These are phyloP conservation scores for Fermentozyma sake DNA, from an alignment of 1,139 yeast genomes.

Conservation along the genomic window DNA sequence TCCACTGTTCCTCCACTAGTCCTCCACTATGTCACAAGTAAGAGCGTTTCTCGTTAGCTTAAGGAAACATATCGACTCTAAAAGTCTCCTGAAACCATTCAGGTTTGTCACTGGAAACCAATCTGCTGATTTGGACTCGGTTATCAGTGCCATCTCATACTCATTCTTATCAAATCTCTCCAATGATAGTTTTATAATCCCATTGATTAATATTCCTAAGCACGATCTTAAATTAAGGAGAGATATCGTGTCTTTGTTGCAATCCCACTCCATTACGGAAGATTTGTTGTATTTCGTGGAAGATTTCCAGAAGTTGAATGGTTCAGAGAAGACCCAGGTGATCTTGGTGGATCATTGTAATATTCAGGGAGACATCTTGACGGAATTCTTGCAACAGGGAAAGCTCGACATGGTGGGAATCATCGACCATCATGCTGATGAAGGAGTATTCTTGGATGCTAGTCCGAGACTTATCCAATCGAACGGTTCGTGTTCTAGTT, in stretches of 20 bases:
- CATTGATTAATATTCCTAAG: slow-evolving; percentile 69
- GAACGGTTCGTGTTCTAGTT: slow-evolving; percentile 75
- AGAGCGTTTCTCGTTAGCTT: slow-evolving; percentile 19
- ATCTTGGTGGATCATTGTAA: slow-evolving; percentile 81
- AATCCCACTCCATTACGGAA: slow-evolving; percentile 42
- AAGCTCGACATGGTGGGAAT: slow-evolving; percentile 49
- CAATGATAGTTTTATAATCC: slow-evolving; percentile 36
- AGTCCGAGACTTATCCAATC: slow-evolving; percentile 57
- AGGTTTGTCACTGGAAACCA: slow-evolving; percentile 78
- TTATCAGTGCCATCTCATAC: slow-evolving; percentile 66
- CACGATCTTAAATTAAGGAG: slow-evolving; percentile 64
- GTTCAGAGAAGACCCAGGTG: slow-evolving; percentile 27
- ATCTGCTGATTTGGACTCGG: slow-evolving; percentile 83
- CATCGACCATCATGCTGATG: slow-evolving; percentile 87
- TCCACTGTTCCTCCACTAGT: too few relatives aligned
- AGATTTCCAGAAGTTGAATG: slow-evolving; percentile 39
- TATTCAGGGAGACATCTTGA: slow-evolving; percentile 48
- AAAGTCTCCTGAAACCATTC: slow-evolving; percentile 15
- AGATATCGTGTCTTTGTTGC: slow-evolving; percentile 59
- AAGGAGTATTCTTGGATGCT: slow-evolving; percentile 41
- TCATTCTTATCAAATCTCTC: slow-evolving; percentile 49
- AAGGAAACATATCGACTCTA: slow-evolving; percentile 14
- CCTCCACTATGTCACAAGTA: too few relatives aligned
- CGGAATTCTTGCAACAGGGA: slow-evolving; percentile 16
- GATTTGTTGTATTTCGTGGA: slow-evolving; percentile 60